Base-by-base conservation (phyloP, 2,329 filamentous ascomycete genomes). In the Fusarium subtropicale region DNA sequence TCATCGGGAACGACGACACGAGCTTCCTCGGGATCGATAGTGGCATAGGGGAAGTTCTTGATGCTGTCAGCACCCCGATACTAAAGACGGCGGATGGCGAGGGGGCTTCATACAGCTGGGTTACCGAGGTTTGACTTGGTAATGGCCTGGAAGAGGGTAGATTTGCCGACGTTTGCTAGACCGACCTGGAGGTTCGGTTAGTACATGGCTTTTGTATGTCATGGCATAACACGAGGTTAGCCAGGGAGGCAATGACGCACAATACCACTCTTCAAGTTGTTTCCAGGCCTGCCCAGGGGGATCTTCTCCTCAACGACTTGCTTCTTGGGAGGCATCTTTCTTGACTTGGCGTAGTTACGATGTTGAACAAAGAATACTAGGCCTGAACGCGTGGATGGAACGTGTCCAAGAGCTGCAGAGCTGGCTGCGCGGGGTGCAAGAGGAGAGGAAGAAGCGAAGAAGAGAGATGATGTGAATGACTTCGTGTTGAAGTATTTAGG, bases 191-290 rank as follows among this genome's bases (percentile, higher is more conserved):
- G 48, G 51, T 56, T 60, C 60, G 51, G 63, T 78, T 75, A 78
- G 76, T 62, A 48, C 52, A 24, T 54, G 61, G 59, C 34, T 58
- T 33, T 58, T 33, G 42, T 34, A 54, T 58, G 22, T 30, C 34
- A 41, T 41, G 54, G 48, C 51, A 34, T 52, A 48, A 44, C 50
- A 34, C n/a, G 38, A 26, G 26, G 30, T 20, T 28, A 36, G 51
- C 39, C 47, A 31, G 28, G 22, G 51, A 46, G 59, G 56, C 51
- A 28, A 50, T 65, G 45, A 60, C 89, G 83, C 87, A 97, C 96
- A 90, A 99, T 99, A 85, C 96, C 97, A 86, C 93, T 97, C 90
- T 98, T 99, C 83, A 99, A 83, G 85, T 90, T 98, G 88, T 99
- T 99, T 79, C 96, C 96, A 73, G 96, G 96, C 80, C 96, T 88